Conservation (phyloP, 139 green algal species). For the Edaphochlamys debaryana region DNA sequence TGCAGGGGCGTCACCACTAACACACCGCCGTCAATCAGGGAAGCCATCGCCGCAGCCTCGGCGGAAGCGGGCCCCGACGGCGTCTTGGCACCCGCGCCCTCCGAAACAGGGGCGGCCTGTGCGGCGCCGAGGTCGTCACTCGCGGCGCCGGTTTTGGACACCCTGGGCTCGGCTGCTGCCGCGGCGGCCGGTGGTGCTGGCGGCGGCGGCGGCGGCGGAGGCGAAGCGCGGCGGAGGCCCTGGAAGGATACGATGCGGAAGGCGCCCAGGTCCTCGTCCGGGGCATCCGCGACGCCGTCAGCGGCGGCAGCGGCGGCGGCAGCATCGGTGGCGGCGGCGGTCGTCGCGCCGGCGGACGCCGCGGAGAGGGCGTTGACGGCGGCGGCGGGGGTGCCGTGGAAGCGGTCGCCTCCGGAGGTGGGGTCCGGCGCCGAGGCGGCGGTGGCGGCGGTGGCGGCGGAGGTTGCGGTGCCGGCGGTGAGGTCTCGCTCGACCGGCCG, state of each 20-base stretch:
- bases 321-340: no score
- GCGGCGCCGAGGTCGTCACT: no score
- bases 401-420: no score
- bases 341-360: no score
- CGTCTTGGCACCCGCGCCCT: no score
- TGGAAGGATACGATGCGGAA: slow-evolving; percentile 10
- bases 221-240: background rate
- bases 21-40: slow-evolving; percentile 1
- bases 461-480: background rate
- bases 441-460: no score
- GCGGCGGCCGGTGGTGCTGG: background rate
- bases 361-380: no score
- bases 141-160: background rate
- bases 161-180: background rate
- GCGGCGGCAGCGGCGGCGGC: background rate
- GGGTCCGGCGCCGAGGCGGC: no score
- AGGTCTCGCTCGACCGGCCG: background rate
- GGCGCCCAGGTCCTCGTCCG: background rate
- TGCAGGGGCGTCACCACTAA: slow-evolving; percentile 34
- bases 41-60: no score
- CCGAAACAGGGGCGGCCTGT: no score
- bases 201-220: background rate
- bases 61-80: no score
- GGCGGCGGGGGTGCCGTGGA: no score
- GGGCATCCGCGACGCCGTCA: background rate